Percentiles rank a stretch among this genome's conserved stretches.
Conservation (phyloP, 371 early-diverging fungal species). For the Mucor sp. region DNA sequence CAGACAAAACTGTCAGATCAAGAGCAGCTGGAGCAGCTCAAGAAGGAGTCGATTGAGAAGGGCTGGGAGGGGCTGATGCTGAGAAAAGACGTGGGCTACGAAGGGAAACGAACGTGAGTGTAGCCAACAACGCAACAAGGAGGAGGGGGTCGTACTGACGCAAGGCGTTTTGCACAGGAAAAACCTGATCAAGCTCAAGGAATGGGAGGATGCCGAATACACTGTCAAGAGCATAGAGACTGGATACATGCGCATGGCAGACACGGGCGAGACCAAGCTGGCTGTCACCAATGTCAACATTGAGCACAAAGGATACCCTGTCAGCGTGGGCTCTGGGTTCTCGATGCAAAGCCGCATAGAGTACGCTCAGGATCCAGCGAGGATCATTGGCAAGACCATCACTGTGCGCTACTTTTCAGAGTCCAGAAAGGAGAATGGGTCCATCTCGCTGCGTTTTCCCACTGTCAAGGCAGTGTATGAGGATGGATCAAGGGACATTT, state of each 20-base stretch:
- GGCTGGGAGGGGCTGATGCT: conserved; percentile 67
- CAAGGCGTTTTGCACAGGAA: conserved; percentile 30
- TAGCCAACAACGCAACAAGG: too few species aligned
- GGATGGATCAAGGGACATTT: conserved; percentile 30
- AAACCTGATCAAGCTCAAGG: conserved; percentile 58
- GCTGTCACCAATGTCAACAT: conserved; percentile 53
- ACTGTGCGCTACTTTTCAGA: conserved; percentile 64
- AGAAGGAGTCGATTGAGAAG: conserved; percentile 23
- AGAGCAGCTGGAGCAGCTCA: conserved; percentile 34
- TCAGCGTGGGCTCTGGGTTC: conserved; percentile 65
- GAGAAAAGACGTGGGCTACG: conserved; percentile 51
- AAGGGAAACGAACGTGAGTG: conserved; percentile 58
- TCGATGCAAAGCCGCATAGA: conserved; percentile 42
- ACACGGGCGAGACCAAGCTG: conserved; percentile 42
- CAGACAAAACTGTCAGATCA: conserved; percentile 33
- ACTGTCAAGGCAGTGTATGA: conserved; percentile 59
- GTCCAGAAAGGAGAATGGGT: conserved; percentile 31
- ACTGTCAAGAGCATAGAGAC: conserved; percentile 51
- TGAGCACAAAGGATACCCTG: conserved; percentile 50
- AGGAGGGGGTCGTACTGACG: too few species aligned
- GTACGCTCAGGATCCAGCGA: conserved; percentile 45
- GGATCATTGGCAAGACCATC: conserved; percentile 55
- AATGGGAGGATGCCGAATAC: conserved; percentile 63
- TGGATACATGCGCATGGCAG: conserved; percentile 53
- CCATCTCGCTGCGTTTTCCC: conserved; percentile 57